These are phyloP conservation scores for Cucumis melo DNA, from an alignment of 306 rosid genomes.

Conservation along the genomic window DNA sequence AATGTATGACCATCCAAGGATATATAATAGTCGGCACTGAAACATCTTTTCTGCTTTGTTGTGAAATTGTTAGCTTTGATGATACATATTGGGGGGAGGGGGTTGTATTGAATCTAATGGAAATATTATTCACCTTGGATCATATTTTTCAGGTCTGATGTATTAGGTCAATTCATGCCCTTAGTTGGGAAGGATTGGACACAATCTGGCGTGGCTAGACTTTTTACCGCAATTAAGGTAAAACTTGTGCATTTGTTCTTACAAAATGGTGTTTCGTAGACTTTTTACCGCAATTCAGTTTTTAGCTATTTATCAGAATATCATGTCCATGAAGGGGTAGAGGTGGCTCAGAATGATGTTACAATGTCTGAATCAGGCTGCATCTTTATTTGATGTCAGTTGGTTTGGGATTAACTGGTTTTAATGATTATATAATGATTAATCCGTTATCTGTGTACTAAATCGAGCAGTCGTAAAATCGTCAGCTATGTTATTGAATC, in stretches of 20 bases:
- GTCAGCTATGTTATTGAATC: background rate
- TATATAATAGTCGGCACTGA: background rate
- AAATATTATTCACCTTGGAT: background rate
- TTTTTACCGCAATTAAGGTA: conserved; percentile 88
- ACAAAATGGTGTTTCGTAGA: background rate
- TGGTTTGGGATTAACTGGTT: background rate
- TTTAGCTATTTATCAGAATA: background rate
- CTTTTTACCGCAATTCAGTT: background rate
- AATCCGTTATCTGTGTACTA: background rate
- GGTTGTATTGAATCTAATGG: background rate
- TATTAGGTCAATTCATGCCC: conserved; percentile 99
- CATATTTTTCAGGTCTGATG: conserved; percentile 65
- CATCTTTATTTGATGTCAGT: background rate
- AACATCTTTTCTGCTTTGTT: background rate
- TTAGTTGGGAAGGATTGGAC: conserved; percentile 97
- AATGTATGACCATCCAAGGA: background rate
- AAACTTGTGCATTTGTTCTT: background rate
- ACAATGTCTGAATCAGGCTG: background rate
- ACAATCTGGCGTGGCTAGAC: conserved; percentile 92
- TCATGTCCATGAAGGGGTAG: background rate
- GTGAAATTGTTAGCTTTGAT: no score
- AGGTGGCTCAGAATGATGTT: background rate
- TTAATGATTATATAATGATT: background rate
- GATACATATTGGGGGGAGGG: background rate
- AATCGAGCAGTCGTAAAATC: background rate